Evolutionary conservation across 345 rosid genomes (phyloP), one percentile per base, ranked within the genome.

Genomic region (Fremontodendron californicum): DNA sequence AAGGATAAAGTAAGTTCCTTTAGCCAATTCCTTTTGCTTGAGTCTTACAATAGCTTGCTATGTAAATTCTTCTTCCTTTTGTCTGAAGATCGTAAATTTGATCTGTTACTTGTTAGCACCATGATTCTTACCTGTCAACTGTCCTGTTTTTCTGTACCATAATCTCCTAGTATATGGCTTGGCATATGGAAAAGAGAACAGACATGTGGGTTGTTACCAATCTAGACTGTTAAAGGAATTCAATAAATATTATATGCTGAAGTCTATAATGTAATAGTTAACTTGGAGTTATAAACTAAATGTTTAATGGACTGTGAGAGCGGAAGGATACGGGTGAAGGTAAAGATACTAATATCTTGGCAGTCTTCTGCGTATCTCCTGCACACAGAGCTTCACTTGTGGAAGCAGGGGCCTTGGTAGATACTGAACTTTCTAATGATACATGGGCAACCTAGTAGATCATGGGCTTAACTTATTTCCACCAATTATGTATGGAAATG

Each of bases 1-100:
- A 82, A 89, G 99, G 86, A 86, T 94, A 80, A 89, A 85, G 97
- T 94, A 80, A 78, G 94, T 85, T 77, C 66, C 76, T 67, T 83
- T 69, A 60, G 12, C 6, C 55, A 45, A 13, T 69, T 45, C 51
- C 49, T 67, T 43, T 6, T 62, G n/a, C 9, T 12, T 43, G 12
- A 43, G 12, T 68, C 54, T 23, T 68, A 5, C 37, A 42, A 19
- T 43, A 42, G 3, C 72, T 42, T 23, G 52, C 52, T 68, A 43
- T 43, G 13, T 23, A 57, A 23, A 65, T 39, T 25, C 11, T 67
- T 67, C 52, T 68, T 43, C 11, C 37, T 68, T 67, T 12, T 45
- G 8, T 23, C 21, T 25, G 51, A 46, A 70, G 15, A 29, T 70
- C 1, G 5, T 69, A 15, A 25, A 27, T 46, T 46, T 18, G 52